Evolutionary conservation across 495 filamentous ascomycete species (phyloP), one percentile per base, ranked within the genome.

Genomic region (Terfezia boudieri): DNA sequence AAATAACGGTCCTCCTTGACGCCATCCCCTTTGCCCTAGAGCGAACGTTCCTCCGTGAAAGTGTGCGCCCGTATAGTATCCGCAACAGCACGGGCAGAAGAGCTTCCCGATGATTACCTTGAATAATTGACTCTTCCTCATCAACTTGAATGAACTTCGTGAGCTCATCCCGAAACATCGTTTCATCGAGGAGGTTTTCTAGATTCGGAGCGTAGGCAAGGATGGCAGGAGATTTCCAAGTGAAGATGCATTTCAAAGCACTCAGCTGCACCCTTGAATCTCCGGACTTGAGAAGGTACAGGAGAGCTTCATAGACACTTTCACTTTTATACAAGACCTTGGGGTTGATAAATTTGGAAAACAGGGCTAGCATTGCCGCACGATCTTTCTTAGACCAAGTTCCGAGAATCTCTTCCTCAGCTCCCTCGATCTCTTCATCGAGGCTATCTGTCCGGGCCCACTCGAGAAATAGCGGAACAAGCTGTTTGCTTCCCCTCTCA

Each of bases 111-210:
- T 96, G 83, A 50, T 83, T 76, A 17, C 76, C 68, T 61, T 81
- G 79, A 50, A 95, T 80, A 54, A 78, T 67, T 58, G 80, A 84
- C 53, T 87, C 80, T 9, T 86, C 83, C 7, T 71, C 64, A 10
- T 71, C 74, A 35, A 75, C 67, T 61, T 86, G 84, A 51, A 96
- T 77, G 54, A 96, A 82, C 2, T 86, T 77, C 0, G 85, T 76
- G 12, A 96, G 75, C 67, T 95, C 86, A 61, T 96, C 92, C 60
- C 84, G 81, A 69, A 96, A 95, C 49, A 83, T 73, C 3, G 84
- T 76, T 56, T 96, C 90, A 59, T 99, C 92, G 12, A 96, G 73
- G 5, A 99, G 72, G 58, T 89, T 90, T 38, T 84, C 74, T 8
- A 99, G 71, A 57, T 86, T 83, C 59, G 94, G 88, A 57, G 88